A percentile compares a stretch with the other conserved stretches of the same genome.
Conservation (phyloP, 805 yeast species). For the Cyberlindnera bimundalis region DNA sequence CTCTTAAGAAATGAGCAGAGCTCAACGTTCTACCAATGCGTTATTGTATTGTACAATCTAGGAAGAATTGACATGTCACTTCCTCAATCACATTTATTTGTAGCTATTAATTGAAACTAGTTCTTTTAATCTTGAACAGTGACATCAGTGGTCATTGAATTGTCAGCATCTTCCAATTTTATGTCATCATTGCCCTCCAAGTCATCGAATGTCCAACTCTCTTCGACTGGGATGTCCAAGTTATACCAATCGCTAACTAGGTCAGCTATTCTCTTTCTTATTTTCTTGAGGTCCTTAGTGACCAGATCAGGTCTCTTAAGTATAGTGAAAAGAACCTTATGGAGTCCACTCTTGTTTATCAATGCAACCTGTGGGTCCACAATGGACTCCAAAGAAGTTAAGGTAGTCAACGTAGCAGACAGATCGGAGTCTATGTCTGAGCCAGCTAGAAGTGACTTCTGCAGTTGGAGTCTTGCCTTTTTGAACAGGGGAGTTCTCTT, state of each 20-base stretch:
- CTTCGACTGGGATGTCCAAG: conserved; percentile 29
- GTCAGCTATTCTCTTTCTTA: conserved; percentile 15
- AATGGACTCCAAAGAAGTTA: conserved; percentile 24
- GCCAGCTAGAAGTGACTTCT: conserved; percentile 16
- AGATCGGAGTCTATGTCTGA: conserved; percentile 14
- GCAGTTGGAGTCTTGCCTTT: conserved; percentile 31
- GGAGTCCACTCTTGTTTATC: conserved; percentile 30
- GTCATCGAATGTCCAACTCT: conserved; percentile 25
- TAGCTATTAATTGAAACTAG: too few relatives aligned
- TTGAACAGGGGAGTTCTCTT: conserved; percentile 21
- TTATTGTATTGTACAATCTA: too few relatives aligned
- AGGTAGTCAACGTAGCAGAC: conserved; percentile 22
- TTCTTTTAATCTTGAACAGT: too few relatives aligned
- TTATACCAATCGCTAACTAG: conserved; percentile 28
- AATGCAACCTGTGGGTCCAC: conserved; percentile 30
- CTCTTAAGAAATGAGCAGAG: too few relatives aligned
- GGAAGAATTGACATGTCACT: too few relatives aligned
- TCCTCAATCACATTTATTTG: too few relatives aligned
- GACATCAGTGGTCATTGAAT: neutral
- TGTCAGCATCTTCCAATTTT: conserved; percentile 1
- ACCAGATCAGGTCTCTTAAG: conserved; percentile 35
- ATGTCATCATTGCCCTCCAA: conserved; percentile 14
- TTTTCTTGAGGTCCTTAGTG: conserved; percentile 14
- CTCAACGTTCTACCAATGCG: too few relatives aligned
- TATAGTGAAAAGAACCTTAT: conserved; percentile 31